Conservation (phyloP, 1,284 basidiomycete species). For the Leccinum variabile region DNA sequence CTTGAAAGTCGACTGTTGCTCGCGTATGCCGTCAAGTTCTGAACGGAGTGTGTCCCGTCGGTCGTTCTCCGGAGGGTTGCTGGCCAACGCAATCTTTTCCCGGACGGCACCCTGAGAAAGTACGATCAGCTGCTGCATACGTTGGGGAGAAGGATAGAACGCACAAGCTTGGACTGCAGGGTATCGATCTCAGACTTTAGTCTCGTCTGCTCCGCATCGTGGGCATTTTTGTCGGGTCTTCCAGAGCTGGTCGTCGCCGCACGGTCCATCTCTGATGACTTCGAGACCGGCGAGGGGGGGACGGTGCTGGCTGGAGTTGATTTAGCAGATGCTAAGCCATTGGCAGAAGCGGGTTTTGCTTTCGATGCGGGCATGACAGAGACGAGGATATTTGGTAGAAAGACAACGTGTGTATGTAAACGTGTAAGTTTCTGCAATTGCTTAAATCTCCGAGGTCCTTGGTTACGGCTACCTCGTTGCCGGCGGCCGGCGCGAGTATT, state of each 20-base stretch:
- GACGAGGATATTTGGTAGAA: conserved; percentile 5
- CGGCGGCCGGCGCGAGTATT: background rate
- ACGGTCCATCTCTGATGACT: conserved; percentile 43
- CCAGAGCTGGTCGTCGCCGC: conserved; percentile 42
- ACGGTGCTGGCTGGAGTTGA: conserved; percentile 42
- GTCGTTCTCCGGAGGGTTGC: conserved; percentile 67
- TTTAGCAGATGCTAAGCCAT: conserved; percentile 46
- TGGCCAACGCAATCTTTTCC: conserved; percentile 72
- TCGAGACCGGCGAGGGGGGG: conserved; percentile 49
- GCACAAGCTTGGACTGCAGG: conserved; percentile 76
- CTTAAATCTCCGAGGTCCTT: background rate
- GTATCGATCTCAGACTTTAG: conserved; percentile 83
- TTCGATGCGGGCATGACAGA: conserved; percentile 50
- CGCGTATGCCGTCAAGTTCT: conserved; percentile 82
- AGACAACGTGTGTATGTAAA: conserved; percentile 8
- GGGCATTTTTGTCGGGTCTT: conserved; percentile 79
- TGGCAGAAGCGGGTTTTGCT: conserved; percentile 48
- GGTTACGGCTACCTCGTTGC: background rate
- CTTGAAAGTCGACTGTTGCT: conserved; percentile 83
- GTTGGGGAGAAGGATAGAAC: conserved; percentile 35
- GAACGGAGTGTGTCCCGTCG: conserved; percentile 72
- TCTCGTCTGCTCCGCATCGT: conserved; percentile 82
- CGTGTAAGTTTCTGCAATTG: conserved; percentile 13
- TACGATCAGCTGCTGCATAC: conserved; percentile 2
- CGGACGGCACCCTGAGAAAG: conserved; percentile 66